These are phyloP conservation scores for Auricularia sp. DNA, from an alignment of 768 basidiomycete species.

Conservation along the genomic window DNA sequence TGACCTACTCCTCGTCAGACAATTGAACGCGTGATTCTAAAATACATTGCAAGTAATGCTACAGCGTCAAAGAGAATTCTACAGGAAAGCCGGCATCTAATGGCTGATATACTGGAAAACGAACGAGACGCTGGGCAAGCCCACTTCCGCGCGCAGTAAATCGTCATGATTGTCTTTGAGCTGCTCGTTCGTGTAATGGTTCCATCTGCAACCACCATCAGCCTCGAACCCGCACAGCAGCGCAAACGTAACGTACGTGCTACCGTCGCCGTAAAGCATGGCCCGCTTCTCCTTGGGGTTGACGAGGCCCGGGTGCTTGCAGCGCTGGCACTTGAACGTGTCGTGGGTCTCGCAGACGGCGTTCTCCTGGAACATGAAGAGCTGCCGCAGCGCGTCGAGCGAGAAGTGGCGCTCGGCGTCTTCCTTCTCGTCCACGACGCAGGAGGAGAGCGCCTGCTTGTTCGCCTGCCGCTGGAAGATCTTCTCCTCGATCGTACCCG, in stretches of 20 bases:
- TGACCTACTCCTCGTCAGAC: no score
- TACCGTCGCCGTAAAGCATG: conserved; percentile 89
- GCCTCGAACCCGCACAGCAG: neutral
- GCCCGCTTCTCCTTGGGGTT: conserved; percentile 63
- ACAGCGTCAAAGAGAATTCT: no score
- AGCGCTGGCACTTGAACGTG: conserved; percentile 93
- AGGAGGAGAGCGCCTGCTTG: conserved; percentile 93
- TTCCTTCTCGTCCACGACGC: conserved; percentile 97
- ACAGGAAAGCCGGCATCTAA: conserved; percentile 23
- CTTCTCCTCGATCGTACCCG: conserved; percentile 97
- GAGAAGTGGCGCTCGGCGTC: conserved; percentile 94
- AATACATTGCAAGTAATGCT: no score
- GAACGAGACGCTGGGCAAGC: conserved; percentile 75
- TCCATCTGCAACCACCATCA: conserved; percentile 57
- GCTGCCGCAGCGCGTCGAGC: conserved; percentile 71
- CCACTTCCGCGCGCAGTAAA: conserved; percentile 81
- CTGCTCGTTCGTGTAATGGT: conserved; percentile 87
- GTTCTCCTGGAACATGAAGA: conserved; percentile 83
- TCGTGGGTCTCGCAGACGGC: conserved; percentile 93
- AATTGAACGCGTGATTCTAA: no score
- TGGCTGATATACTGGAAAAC: conserved; percentile 96
- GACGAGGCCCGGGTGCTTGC: conserved; percentile 71
- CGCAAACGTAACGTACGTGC: conserved; percentile 56
- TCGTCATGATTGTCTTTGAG: conserved; percentile 92
- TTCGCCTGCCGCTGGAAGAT: conserved; percentile 96